Base-by-base conservation (phyloP, 495 filamentous ascomycete species). In the Tuber microsphaerosporum region DNA sequence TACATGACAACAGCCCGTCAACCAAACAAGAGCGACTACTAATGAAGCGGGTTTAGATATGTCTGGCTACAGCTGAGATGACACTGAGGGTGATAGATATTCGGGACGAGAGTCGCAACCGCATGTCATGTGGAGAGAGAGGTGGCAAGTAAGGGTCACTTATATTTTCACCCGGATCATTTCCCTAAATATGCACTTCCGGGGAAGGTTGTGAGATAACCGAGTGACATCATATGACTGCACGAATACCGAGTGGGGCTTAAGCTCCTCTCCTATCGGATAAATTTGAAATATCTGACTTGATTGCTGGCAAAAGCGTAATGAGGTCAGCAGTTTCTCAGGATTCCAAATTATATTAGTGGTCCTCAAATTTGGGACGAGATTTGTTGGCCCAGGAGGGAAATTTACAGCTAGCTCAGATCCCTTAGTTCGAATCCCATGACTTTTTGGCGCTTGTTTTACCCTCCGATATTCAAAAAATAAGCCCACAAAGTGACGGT, bases 171-270 rank as follows among this genome's bases (percentile, higher is more conserved):
- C 51, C 14, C 51, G 14, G 12, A 2, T 16, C n/a, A 61, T 61
- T 61, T 16, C 12, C 51, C 31, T 37, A 37, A n/a, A 31, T 14
- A 14, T 61, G 51, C n/a, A 16, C 26, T 61, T 31, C 12, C 1
- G 3, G 3, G 12, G n/a, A 61, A 8, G 6, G 51, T 61, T 61
- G 10, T 31, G n/a, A 31, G 31, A 16, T 26, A 61, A 61, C 26
- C 51, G 51, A 61, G 51, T 61, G 51, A 61, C n/a, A 61, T 61
- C 51, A 61, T 16, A 61, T 61, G 51, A 61, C 31, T 31, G n/a
- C 51, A 16, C 5, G 8, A 31, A 5, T 7, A 1, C 22, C 7
- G 22, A 56, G 22, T 3, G 9, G 2, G 51, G 51, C 12, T n/a
- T 61, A 26, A 10, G 10, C 51, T 31, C 26, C 51, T 31, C 39